Percentiles rank a stretch among this genome's conserved stretches.
phyloP scores from a whole-genome alignment of 768 basidiomycete genomes.

The Brasilioporus rufonigricans region DNA sequence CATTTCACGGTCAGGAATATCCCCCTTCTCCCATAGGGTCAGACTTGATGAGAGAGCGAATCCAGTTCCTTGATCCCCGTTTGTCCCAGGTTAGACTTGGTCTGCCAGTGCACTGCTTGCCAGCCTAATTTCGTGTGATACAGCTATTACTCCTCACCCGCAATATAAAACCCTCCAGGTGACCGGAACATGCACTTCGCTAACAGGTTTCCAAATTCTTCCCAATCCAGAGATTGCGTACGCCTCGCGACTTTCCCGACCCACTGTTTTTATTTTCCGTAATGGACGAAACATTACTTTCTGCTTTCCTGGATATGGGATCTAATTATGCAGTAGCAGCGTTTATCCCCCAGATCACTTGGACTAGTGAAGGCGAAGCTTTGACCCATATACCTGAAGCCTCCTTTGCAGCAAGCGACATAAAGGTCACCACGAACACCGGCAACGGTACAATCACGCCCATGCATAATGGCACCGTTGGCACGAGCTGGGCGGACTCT shows the following conservation, averaged over 20 bases:
- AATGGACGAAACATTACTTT: background rate
- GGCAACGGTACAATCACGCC: background rate
- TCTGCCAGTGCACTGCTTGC: no score
- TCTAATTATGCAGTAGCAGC: background rate
- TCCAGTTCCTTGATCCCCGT: no score
- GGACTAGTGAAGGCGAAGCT: background rate
- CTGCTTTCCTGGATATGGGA: background rate
- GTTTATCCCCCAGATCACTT: background rate
- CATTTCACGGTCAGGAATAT: background rate
- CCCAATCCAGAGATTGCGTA: background rate
- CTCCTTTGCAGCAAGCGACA: background rate
- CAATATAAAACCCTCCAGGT: background rate
- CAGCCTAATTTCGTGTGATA: background rate
- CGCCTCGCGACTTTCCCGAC: background rate
- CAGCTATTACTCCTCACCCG: background rate
- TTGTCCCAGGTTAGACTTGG: no score
- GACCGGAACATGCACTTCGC: background rate
- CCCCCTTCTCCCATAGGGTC: background rate
- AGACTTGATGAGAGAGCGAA: background rate
- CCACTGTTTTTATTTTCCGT: background rate
- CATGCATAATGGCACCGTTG: background rate
- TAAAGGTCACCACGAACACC: background rate
- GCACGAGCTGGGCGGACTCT: conserved; percentile 1
- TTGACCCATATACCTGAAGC: background rate
- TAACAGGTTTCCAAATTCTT: background rate